Evolutionary conservation across 2,329 filamentous ascomycete genomes (phyloP).

Genomic region (Westerdykella aurantiaca): DNA sequence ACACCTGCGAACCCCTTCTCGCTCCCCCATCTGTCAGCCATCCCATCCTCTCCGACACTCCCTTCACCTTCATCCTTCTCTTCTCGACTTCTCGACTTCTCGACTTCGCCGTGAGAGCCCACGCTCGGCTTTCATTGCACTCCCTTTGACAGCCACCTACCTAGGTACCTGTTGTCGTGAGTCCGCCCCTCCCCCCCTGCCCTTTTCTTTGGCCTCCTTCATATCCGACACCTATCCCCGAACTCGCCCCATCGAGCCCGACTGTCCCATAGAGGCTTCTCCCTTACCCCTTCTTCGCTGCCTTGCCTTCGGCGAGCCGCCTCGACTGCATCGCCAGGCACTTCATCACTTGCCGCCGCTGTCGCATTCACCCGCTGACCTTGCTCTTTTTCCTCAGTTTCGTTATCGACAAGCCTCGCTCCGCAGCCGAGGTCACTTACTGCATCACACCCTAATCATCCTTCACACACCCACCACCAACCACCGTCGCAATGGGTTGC

Average conservation of each 20-base stretch:
- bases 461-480: slow-evolving; percentile 6
- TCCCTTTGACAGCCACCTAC: no score
- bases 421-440: slow-evolving; percentile 24
- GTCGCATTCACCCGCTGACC: slow-evolving; percentile 4
- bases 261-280: neutral
- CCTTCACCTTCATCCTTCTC: slow-evolving; percentile 2
- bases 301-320: no score
- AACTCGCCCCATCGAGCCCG: neutral
- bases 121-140: no score
- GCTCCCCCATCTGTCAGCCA: slow-evolving; percentile 25
- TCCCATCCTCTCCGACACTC: slow-evolving; percentile 9
- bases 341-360: slow-evolving; percentile 4
- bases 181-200: slow-evolving; percentile 5
- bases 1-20: slow-evolving; percentile 19
- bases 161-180: no score
- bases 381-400: slow-evolving; percentile 12
- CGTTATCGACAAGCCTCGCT: slow-evolving; percentile 31
- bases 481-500: slow-evolving; percentile 79
- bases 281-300: neutral
- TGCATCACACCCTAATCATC: slow-evolving; percentile 21
- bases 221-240: slow-evolving; percentile 6
- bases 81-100: slow-evolving; percentile 1
- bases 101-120: neutral
- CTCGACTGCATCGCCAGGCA: neutral
- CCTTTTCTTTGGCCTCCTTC: slow-evolving; percentile 4